Evolutionary conservation across 2,329 filamentous ascomycete genomes (phyloP).

Genomic region (Rhytidhysteron rufulum): DNA sequence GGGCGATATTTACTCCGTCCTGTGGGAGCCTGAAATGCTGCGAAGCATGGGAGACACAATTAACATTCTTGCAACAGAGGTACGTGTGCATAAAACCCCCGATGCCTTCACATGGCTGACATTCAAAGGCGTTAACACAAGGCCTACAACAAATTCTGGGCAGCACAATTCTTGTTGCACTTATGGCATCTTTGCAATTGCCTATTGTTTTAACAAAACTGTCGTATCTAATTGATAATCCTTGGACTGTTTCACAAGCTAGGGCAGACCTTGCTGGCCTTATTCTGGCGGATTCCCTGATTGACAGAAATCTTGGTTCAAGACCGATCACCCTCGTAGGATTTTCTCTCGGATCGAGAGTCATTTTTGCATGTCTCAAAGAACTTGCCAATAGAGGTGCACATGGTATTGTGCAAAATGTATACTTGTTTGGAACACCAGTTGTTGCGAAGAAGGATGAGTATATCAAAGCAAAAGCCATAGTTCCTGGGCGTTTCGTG

Average conservation of each 20-base stretch:
- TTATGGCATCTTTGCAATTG: conserved; percentile 93
- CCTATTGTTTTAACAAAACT: conserved; percentile 91
- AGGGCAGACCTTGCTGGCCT: conserved; percentile 83
- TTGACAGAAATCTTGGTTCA: conserved; percentile 86
- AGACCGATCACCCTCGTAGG: conserved; percentile 90
- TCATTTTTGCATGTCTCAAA: conserved; percentile 87
- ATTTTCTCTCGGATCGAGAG: conserved; percentile 85
- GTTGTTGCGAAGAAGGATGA: conserved; percentile 90
- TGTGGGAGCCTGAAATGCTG: conserved; percentile 98
- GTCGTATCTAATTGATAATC: conserved; percentile 95
- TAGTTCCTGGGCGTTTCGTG: conserved; percentile 87
- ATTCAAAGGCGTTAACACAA: conserved; percentile 79
- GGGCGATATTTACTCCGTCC: conserved; percentile 94
- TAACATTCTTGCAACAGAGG: conserved; percentile 95
- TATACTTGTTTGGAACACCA: conserved; percentile 90
- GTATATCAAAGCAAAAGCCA: conserved; percentile 73
- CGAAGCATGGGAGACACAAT: conserved; percentile 97
- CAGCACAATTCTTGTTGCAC: conserved; percentile 77
- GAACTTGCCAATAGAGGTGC: conserved; percentile 83
- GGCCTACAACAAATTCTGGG: conserved; percentile 93
- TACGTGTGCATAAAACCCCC: too few relatives aligned
- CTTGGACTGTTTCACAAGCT: conserved; percentile 94
- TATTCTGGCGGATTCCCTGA: conserved; percentile 89
- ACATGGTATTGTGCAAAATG: conserved; percentile 86
- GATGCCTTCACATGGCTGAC: too few relatives aligned